Percentiles rank a stretch among this genome's conserved stretches.
phyloP scores from a whole-genome alignment of 768 basidiomycete species.

The Royoungia palumana region DNA sequence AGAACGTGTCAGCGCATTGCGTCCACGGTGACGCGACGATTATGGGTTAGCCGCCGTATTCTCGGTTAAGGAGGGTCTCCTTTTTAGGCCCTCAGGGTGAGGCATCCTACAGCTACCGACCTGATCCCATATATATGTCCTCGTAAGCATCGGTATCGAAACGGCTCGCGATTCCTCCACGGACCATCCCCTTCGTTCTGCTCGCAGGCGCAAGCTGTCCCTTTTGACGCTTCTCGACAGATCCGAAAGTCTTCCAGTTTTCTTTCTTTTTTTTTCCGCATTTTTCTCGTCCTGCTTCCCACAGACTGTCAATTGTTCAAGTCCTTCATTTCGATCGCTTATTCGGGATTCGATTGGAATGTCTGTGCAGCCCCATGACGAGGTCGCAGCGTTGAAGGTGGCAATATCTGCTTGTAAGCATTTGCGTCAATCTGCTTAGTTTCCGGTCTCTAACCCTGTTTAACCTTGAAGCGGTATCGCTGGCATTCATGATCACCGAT shows the following conservation, averaged over 20 bases:
- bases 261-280: not conserved
- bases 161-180: not conserved
- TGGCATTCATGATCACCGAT: conserved; percentile 13
- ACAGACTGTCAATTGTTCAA: not conserved
- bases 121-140: no score
- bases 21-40: no score
- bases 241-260: not conserved
- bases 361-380: not conserved
- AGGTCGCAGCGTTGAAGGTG: not conserved
- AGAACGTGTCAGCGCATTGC: no score
- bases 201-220: not conserved
- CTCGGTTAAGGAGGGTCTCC: no score
- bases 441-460: not conserved
- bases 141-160: no score
- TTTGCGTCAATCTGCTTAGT: not conserved
- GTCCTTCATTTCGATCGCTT: not conserved
- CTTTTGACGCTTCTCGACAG: not conserved
- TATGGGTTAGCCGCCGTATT: no score
- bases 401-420: not conserved
- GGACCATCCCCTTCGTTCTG: not conserved
- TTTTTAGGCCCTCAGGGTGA: no score
- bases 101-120: no score
- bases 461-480: conserved; percentile 1
- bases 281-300: not conserved
- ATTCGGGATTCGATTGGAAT: not conserved